A percentile compares a stretch with the other conserved stretches of the same genome.
These are phyloP conservation scores for Tolypocladium inflatum DNA, from an alignment of 2,329 filamentous ascomycete species.

Conservation along the genomic window DNA sequence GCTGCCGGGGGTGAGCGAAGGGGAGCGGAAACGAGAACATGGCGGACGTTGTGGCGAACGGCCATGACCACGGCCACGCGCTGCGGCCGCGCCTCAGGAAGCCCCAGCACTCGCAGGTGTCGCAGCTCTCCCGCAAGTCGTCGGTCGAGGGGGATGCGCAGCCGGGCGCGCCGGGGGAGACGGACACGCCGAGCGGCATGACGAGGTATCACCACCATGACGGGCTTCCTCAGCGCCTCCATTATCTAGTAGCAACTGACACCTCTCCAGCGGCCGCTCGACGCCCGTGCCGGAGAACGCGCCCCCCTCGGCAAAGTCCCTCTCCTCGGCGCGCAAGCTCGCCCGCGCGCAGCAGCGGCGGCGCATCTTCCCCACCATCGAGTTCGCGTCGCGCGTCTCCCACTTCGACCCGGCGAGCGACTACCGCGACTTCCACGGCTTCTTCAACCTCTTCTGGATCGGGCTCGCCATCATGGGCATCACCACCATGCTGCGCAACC, in stretches of 20 bases:
- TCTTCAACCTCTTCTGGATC: constrained; percentile 98
- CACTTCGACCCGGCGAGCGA: constrained; percentile 92
- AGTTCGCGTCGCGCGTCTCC: constrained; percentile 82
- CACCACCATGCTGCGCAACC: constrained; percentile 84
- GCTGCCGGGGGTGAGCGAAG: background rate
- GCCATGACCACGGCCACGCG: constrained; percentile 27
- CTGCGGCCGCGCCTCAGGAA: constrained; percentile 41
- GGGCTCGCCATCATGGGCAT: constrained; percentile 93
- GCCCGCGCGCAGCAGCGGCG: constrained; percentile 71
- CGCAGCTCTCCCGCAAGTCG: constrained; percentile 27
- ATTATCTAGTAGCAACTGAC: background rate
- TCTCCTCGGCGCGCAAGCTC: constrained; percentile 77
- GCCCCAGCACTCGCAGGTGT: constrained; percentile 37
- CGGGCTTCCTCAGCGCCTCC: background rate
- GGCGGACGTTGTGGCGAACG: constrained; percentile 16
- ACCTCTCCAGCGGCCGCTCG: constrained; percentile 56
- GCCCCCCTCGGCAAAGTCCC: constrained; percentile 80
- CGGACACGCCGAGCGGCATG: constrained; percentile 28
- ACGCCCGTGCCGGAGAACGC: constrained; percentile 83
- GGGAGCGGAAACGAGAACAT: background rate
- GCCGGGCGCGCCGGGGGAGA: constrained; percentile 17
- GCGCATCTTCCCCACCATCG: constrained; percentile 85
- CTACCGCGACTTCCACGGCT: constrained; percentile 89
- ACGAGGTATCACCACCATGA: constrained; percentile 25
- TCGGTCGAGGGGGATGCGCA: constrained; percentile 25